Evolutionary conservation across 1,284 basidiomycete genomes (phyloP).

Genomic region (Ustilago lituana): DNA sequence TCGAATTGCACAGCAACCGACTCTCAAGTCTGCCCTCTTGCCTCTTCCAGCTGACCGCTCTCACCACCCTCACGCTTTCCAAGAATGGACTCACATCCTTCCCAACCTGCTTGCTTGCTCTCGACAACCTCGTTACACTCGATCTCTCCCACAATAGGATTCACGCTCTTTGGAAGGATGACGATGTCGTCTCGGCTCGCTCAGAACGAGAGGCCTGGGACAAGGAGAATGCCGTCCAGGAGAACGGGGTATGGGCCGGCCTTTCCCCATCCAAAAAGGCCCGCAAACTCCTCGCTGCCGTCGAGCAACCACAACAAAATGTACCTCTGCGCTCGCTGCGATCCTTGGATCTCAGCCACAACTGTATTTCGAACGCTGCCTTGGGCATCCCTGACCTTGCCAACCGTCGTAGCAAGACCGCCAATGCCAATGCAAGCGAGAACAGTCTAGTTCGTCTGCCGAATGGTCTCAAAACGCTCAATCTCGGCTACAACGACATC

Average conservation of each 20-base stretch:
- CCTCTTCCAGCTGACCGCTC: slow-evolving; percentile 46
- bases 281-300: slow-evolving; percentile 13
- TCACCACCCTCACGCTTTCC: slow-evolving; percentile 56
- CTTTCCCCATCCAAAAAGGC: slow-evolving; percentile 47
- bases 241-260: slow-evolving; percentile 54
- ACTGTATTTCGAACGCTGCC: slow-evolving; percentile 49
- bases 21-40: slow-evolving; percentile 39
- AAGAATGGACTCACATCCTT: slow-evolving; percentile 51
- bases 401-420: slow-evolving; percentile 21
- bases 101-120: slow-evolving; percentile 48
- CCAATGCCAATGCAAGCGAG: not conserved
- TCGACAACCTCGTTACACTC: slow-evolving; percentile 54
- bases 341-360: slow-evolving; percentile 54
- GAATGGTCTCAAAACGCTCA: slow-evolving; percentile 38
- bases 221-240: slow-evolving; percentile 35
- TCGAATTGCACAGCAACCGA: slow-evolving; percentile 61
- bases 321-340: slow-evolving; percentile 43
- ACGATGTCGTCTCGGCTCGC: slow-evolving; percentile 23
- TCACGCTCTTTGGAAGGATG: slow-evolving; percentile 49
- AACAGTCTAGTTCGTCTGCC: slow-evolving; percentile 31
- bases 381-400: slow-evolving; percentile 39
- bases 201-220: slow-evolving; percentile 42
- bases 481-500: slow-evolving; percentile 54
- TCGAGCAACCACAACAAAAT: not conserved
- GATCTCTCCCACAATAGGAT: slow-evolving; percentile 61